Evolutionary conservation across 805 yeast genomes (phyloP), one percentile per base, ranked within the genome.

Genomic region (Cephaloascus fragrans): DNA sequence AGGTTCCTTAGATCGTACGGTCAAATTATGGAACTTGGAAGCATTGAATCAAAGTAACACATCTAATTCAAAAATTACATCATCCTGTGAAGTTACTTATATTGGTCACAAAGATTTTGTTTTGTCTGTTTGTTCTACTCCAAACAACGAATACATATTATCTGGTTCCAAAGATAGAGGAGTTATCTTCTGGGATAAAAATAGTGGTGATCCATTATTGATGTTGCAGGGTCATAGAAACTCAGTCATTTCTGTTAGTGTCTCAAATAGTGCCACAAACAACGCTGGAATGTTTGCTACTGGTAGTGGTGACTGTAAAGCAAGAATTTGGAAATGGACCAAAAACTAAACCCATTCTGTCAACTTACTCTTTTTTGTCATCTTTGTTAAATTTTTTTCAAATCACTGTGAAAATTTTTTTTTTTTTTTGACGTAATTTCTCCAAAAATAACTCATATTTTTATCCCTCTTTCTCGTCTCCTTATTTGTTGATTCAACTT

Each of bases 131-230:
- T 90, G 97, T 51, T 80, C 94, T 20, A 87, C 97, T 3, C 96
- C 96, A 36, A 90, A 87, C 59, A 85, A 84, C 52, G 83, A 86
- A 57, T 90, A 86, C 69, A 83, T 90, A 41, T 70, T 90, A 41
- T 84, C 95, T 1, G 97, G 97, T 39, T 87, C 96, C 26, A 90
- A 90, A 61, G 98, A 90, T 67, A 81, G 97, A 52, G 96, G 97
- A 39, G 96, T 90, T 40, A 83, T 89, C 45, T 83, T 90, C 68
- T 90, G 98, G 98, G 96, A 90, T 58, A 89, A 89, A 50, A 68
- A 71, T 35, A 77, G 89, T 12, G 96, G 96, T 45, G 89, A 86
- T 61, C 95, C 96, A 39, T 77, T 87, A 61, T 72, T 90, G 55
- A 87, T 89, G 96, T 73, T 93, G 51, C 97, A 88, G 67, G 97